A percentile compares a stretch with the other conserved stretches of the same genome.
phyloP scores from a whole-genome alignment of 2,329 filamentous ascomycete genomes.

The Cadophora sp. region DNA sequence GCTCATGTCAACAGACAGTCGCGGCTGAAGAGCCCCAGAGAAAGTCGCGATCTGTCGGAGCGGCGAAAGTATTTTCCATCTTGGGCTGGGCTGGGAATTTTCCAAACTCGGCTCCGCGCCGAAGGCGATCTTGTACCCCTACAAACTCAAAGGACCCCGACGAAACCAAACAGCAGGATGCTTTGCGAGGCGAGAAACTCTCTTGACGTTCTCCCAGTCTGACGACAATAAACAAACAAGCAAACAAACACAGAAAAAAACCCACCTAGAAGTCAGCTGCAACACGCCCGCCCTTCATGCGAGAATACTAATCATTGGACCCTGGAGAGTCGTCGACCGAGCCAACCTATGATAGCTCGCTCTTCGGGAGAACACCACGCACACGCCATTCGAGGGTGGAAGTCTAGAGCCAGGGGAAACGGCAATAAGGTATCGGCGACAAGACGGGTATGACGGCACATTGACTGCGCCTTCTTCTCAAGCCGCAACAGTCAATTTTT shows the following conservation, averaged over 20 bases:
- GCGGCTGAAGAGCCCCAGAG: background rate
- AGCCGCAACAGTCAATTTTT: background rate
- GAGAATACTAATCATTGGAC: background rate
- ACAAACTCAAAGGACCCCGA: background rate
- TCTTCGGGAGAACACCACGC: background rate
- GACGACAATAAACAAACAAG: constrained; percentile 8
- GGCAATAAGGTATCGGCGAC: constrained; percentile 9
- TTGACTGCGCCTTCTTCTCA: constrained; percentile 1
- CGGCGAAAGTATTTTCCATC: background rate
- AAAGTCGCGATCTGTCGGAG: background rate
- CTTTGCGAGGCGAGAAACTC: background rate
- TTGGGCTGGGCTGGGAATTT: background rate
- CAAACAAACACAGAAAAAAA: background rate
- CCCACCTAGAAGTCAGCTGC: background rate
- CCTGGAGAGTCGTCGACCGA: background rate
- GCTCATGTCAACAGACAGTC: background rate
- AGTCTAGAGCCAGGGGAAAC: background rate
- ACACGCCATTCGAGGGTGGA: background rate
- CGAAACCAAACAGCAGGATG: background rate
- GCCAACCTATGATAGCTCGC: background rate
- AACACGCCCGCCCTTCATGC: background rate
- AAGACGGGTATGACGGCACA: constrained; percentile 20
- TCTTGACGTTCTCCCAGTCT: background rate
- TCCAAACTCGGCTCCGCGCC: background rate
- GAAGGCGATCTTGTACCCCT: background rate